phyloP scores from a whole-genome alignment of 257 asterid genomes.

The Ilex aquifolium region DNA sequence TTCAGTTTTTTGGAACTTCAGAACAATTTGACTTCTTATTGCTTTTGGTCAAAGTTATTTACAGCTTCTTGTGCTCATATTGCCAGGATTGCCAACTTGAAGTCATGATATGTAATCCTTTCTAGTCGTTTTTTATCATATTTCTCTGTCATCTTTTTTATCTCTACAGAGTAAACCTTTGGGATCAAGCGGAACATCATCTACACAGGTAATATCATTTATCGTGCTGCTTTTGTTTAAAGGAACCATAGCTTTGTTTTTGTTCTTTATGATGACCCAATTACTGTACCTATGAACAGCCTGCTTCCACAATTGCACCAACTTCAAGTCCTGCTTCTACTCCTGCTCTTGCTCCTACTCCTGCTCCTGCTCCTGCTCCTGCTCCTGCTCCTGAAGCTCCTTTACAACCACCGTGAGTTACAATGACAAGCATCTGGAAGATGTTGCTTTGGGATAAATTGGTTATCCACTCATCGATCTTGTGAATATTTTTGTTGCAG shows the following conservation, averaged over 20 bases:
- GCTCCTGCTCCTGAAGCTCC: conserved; percentile 42
- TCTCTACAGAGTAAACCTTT: conserved; percentile 49
- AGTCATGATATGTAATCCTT: background rate
- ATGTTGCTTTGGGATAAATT: conserved; percentile 5
- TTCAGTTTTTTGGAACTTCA: background rate
- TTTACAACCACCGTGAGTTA: conserved; percentile 47
- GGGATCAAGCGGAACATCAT: conserved; percentile 52
- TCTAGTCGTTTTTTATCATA: conserved; percentile 9
- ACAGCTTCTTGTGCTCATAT: background rate
- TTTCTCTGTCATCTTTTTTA: conserved; percentile 8
- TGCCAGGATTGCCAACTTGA: conserved; percentile 2
- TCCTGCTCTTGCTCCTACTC: too few species aligned
- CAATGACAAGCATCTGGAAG: conserved; percentile 7
- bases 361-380: conserved; percentile 44
- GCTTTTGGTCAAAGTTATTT: background rate
- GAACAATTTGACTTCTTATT: background rate
- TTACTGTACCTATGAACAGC: conserved; percentile 34
- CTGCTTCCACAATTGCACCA: conserved; percentile 41
- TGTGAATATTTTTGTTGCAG: conserved; percentile 27
- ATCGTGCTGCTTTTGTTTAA: background rate
- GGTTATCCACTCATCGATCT: conserved; percentile 8
- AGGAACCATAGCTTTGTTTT: background rate
- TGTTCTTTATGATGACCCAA: background rate
- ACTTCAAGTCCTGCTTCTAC: conserved; percentile 33
- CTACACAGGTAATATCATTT: conserved; percentile 50